Evolutionary conservation across 768 basidiomycete species (phyloP).

Genomic region (Tylopilus subfusipes): DNA sequence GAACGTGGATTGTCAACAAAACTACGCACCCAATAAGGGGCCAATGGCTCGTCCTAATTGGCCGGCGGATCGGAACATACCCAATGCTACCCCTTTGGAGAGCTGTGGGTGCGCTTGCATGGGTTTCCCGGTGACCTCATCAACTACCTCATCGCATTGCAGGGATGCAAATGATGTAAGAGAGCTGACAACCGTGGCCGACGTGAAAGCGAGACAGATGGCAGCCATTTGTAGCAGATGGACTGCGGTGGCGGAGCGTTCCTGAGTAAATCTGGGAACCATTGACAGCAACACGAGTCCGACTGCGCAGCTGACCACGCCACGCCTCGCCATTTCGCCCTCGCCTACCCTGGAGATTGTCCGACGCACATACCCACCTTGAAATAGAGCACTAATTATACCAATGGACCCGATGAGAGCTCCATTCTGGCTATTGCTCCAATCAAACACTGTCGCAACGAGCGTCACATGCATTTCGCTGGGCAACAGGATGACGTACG

Average conservation of each 20-base stretch:
- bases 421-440: conserved; percentile 88
- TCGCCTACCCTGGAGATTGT: conserved; percentile 73
- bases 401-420: conserved; percentile 84
- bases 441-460: conserved; percentile 67
- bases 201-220: conserved; percentile 86
- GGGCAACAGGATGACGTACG: conserved; percentile 43
- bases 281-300: conserved; percentile 70
- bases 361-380: conserved; percentile 93
- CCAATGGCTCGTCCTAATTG: conserved; percentile 93
- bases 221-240: conserved; percentile 66
- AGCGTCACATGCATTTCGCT: background rate
- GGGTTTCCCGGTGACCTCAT: conserved; percentile 55
- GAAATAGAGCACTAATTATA: conserved; percentile 82
- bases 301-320: conserved; percentile 67
- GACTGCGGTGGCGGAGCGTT: conserved; percentile 42
- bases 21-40: conserved; percentile 72
- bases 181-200: conserved; percentile 92
- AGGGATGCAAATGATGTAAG: conserved; percentile 88
- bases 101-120: conserved; percentile 59
- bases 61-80: conserved; percentile 86
- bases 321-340: conserved; percentile 77
- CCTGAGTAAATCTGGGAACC: conserved; percentile 55
- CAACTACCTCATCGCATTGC: conserved; percentile 77
- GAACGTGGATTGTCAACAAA: background rate
- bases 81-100: conserved; percentile 80